Evolutionary conservation across 768 basidiomycete species (phyloP), one percentile per base, ranked within the genome.

Genomic region (Butyriboletus loyo): DNA sequence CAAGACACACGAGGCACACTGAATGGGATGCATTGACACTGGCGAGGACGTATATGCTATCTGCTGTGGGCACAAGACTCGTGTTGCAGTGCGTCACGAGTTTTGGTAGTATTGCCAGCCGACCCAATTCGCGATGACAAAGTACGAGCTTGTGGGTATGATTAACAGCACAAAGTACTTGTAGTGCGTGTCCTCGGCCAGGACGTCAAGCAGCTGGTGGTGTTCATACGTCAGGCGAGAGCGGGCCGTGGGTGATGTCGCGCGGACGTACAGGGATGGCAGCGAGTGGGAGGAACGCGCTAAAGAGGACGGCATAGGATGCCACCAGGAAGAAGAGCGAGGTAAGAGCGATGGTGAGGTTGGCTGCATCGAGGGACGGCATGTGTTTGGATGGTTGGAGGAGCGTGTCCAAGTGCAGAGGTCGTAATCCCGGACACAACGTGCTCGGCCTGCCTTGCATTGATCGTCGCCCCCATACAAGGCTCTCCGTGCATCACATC

Each of bases 51-150:
- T 50, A 51, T 21, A 30, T 54, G 49, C 25, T 52, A 55, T 52
- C 41, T 19, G 21, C n/a, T 34, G 61, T 38, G 46, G 31, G 35
- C 25, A 21, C 28, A 21, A 36, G 35, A 49, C 27, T 35, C 56
- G 53, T 54, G 56, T 49, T 31, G 14, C 39, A 37, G 50, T 52
- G 46, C 34, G 37, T 82, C 70, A 95, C 11, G 92, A 92, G 69
- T 94, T 93, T 39, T 89, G 84, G 67, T 92, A 98, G 70, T 92
- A 97, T 69, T 98, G 93, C 93, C 94, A 98, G 37, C 95, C 95
- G 35, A 96, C 91, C 96, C 96, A 98, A 64, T 98, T 98, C 37
- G 93, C 92, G 62, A 98, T 98, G 48, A 92, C 89, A 69, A 94
- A 96, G 71, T 92, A 94, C 36, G 87, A 77, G 10, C 79, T 82